phyloP scores from a whole-genome alignment of 116 monocot genomes.

The Papilionanthe hybrid region DNA sequence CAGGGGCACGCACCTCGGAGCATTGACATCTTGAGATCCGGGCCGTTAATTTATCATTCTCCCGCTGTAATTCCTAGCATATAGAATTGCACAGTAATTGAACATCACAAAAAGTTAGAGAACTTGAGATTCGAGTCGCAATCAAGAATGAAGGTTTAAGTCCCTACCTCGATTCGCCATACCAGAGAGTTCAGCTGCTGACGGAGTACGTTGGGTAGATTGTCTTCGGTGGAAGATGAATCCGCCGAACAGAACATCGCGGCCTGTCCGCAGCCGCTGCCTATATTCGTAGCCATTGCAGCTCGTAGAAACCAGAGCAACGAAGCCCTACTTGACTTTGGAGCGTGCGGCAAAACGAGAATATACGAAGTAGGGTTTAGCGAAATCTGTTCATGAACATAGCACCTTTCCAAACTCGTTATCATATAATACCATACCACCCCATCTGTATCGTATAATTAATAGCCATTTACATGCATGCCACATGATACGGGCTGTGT shows the following conservation, averaged over 20 bases:
- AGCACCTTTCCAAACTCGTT: no score
- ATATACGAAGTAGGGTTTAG: background rate
- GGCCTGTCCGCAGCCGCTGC: no score
- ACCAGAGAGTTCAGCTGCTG: constrained; percentile 23
- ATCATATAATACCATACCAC: no score
- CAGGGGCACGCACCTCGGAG: constrained; percentile 25
- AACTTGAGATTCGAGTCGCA: background rate
- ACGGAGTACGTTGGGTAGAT: constrained; percentile 7
- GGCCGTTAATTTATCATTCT: constrained; percentile 32
- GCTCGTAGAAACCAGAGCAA: background rate
- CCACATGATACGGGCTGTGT: no score
- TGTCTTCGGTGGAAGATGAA: background rate
- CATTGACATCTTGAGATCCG: constrained; percentile 29
- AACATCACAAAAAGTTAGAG: background rate
- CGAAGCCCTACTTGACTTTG: background rate
- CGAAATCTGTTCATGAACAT: no score
- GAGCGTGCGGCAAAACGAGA: background rate
- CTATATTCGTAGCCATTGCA: background rate
- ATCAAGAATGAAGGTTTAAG: constrained; percentile 10
- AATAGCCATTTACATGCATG: no score
- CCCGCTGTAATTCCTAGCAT: constrained; percentile 50
- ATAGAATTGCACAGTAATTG: background rate
- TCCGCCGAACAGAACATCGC: background rate
- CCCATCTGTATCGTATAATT: no score
- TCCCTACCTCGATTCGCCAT: constrained; percentile 31